phyloP scores from a whole-genome alignment of 2,329 filamentous ascomycete genomes.

The Stemphylium vesicarium region DNA sequence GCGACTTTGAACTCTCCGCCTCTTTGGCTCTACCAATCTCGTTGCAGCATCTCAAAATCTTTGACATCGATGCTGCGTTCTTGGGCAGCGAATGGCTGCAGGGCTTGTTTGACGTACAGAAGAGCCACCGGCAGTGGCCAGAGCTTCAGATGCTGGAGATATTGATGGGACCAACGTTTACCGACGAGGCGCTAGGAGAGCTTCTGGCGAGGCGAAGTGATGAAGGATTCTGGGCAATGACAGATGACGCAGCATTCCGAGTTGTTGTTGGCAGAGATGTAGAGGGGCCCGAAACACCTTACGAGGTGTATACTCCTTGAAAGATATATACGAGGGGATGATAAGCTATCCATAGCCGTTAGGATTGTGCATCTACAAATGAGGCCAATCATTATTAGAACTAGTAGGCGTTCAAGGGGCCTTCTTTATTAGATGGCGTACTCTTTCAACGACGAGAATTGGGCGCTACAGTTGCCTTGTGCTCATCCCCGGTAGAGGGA shows the following conservation, averaged over 20 bases:
- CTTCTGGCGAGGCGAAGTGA: not conserved
- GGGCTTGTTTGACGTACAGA: conserved; percentile 12
- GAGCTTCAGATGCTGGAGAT: conserved; percentile 13
- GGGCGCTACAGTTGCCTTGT: too few species aligned
- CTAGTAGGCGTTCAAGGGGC: too few species aligned
- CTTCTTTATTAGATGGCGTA: too few species aligned
- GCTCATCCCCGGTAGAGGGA: too few species aligned
- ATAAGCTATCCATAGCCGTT: too few species aligned
- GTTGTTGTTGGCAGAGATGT: conserved; percentile 1
- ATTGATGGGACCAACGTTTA: not conserved
- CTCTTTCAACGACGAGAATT: too few species aligned
- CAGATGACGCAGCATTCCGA: not conserved
- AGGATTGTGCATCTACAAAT: too few species aligned
- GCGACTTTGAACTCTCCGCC: conserved; percentile 20
- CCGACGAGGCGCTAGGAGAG: not conserved
- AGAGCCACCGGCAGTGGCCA: not conserved
- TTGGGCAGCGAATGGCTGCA: conserved; percentile 12
- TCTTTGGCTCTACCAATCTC: conserved; percentile 1
- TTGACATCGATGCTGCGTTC: conserved; percentile 15
- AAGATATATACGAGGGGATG: too few species aligned
- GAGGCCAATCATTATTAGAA: too few species aligned
- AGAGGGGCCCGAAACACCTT: not conserved
- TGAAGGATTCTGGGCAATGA: not conserved
- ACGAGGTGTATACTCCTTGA: too few species aligned
- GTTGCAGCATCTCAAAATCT: conserved; percentile 17